Evolutionary conservation across 495 filamentous ascomycete genomes (phyloP).

Genomic region (Stereocaulon alpinum): DNA sequence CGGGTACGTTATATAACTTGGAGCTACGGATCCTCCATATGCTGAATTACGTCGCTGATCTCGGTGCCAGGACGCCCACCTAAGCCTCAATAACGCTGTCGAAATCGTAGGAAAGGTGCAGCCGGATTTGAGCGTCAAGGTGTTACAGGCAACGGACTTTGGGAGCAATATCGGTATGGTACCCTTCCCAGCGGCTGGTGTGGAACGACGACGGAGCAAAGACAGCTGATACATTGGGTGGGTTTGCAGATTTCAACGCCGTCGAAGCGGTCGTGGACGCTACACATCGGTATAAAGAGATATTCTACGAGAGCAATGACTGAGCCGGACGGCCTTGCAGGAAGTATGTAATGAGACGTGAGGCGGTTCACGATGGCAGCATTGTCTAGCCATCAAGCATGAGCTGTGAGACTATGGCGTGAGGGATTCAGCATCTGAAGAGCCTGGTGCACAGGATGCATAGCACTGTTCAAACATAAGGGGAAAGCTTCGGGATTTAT

Average conservation of each 20-base stretch:
- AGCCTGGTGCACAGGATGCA: no score
- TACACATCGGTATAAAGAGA: slow-evolving; percentile 72
- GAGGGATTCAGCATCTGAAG: no score
- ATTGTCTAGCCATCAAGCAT: no score
- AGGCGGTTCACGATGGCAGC: no score
- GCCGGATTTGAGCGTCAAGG: slow-evolving; percentile 62
- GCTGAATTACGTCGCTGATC: background rate
- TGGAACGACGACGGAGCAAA: background rate
- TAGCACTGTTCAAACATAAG: no score
- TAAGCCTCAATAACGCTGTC: slow-evolving; percentile 65
- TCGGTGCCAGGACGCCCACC: slow-evolving; percentile 54
- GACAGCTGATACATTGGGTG: background rate
- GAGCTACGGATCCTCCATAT: no score
- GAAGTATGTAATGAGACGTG: no score
- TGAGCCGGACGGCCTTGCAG: slow-evolving; percentile 5
- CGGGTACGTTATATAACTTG: slow-evolving; percentile 36
- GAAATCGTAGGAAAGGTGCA: slow-evolving; percentile 92
- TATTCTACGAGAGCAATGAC: slow-evolving; percentile 55
- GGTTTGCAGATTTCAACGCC: slow-evolving; percentile 58
- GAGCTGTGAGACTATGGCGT: no score
- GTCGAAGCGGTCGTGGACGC: slow-evolving; percentile 76
- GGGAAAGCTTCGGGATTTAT: no score
- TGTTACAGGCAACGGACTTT: slow-evolving; percentile 68
- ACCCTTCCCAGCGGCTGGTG: background rate
- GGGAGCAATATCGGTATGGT: slow-evolving; percentile 57